Percentiles rank a stretch among this genome's conserved stretches.
Evolutionary conservation across 2,329 filamentous ascomycete genomes (phyloP).

Genomic region (Dendryphion nanum): DNA sequence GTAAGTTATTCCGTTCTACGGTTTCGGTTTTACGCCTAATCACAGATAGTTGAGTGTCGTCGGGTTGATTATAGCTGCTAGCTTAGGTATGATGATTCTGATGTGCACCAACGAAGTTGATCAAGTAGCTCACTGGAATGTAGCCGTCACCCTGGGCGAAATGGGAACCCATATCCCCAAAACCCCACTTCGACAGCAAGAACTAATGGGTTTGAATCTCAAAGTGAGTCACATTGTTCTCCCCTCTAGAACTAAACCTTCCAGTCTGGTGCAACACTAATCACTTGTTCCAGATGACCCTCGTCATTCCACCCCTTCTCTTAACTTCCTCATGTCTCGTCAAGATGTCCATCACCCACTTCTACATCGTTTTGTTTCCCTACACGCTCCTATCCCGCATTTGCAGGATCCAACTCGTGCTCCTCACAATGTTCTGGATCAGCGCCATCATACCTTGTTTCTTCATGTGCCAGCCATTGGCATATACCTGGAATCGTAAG

Average conservation of each 20-base stretch:
- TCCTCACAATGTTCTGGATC: slow-evolving; percentile 1
- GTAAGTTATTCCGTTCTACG: slow-evolving; percentile 2
- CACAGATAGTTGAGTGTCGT: not conserved
- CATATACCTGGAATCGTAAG: slow-evolving; percentile 1
- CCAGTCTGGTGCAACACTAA: too few relatives aligned
- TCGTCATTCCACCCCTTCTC: slow-evolving; percentile 1
- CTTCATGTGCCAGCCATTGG: slow-evolving; percentile 2
- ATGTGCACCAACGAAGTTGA: too few relatives aligned
- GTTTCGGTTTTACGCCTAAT: not conserved
- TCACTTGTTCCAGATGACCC: not conserved
- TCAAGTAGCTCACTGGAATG: too few relatives aligned
- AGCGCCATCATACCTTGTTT: not conserved
- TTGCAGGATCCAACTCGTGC: not conserved
- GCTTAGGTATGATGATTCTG: too few relatives aligned
- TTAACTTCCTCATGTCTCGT: slow-evolving; percentile 1
- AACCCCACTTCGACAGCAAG: not conserved
- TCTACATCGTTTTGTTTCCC: slow-evolving; percentile 4
- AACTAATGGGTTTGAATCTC: not conserved
- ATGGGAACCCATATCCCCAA: not conserved
- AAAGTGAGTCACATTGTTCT: not conserved
- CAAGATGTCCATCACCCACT: slow-evolving; percentile 7
- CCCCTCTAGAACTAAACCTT: not conserved
- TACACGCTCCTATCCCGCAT: not conserved
- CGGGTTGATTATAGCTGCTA: not conserved
- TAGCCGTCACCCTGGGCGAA: not conserved